phyloP scores from a whole-genome alignment of 768 basidiomycete species.

The Pisolithus marmoratus region DNA sequence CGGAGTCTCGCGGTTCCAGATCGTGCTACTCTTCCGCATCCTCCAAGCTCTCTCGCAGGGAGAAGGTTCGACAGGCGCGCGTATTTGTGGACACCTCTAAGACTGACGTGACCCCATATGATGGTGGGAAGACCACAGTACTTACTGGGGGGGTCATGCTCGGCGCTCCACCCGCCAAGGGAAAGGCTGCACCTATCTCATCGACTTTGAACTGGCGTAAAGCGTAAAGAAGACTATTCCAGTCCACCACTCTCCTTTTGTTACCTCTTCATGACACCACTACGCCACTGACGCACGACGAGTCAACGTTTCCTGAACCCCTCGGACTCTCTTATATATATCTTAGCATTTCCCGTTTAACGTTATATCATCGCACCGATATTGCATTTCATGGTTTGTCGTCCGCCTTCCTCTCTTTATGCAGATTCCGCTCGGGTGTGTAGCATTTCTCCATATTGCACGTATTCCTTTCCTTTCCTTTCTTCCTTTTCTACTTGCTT shows the following conservation, averaged over 20 bases:
- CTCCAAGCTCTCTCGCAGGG: conserved; percentile 59
- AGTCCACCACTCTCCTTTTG: conserved; percentile 21
- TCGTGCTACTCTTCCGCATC: conserved; percentile 37
- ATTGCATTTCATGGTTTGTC: conserved; percentile 14
- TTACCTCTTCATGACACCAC: conserved; percentile 8
- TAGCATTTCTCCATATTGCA: conserved; percentile 18
- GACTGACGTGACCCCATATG: conserved; percentile 78
- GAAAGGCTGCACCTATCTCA: conserved; percentile 21
- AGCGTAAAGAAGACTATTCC: conserved; percentile 29
- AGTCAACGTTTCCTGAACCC: conserved; percentile 24
- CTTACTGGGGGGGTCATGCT: conserved; percentile 88
- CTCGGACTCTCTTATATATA: conserved; percentile 22
- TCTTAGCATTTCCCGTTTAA: conserved; percentile 28
- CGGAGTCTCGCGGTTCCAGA: conserved; percentile 41
- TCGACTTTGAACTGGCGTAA: conserved; percentile 52
- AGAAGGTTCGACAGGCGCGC: conserved; percentile 60
- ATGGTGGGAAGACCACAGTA: conserved; percentile 84
- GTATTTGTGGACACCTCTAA: conserved; percentile 72
- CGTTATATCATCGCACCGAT: conserved; percentile 25
- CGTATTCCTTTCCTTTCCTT: conserved; percentile 9
- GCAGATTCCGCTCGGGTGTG: conserved; percentile 21
- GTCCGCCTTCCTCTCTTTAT: conserved; percentile 11
- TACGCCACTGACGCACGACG: conserved; percentile 18
- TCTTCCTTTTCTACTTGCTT: conserved; percentile 8
- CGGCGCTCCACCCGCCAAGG: conserved; percentile 41